Evolutionary conservation across 345 rosid genomes (phyloP).

Genomic region (Barbarea vulgaris): DNA sequence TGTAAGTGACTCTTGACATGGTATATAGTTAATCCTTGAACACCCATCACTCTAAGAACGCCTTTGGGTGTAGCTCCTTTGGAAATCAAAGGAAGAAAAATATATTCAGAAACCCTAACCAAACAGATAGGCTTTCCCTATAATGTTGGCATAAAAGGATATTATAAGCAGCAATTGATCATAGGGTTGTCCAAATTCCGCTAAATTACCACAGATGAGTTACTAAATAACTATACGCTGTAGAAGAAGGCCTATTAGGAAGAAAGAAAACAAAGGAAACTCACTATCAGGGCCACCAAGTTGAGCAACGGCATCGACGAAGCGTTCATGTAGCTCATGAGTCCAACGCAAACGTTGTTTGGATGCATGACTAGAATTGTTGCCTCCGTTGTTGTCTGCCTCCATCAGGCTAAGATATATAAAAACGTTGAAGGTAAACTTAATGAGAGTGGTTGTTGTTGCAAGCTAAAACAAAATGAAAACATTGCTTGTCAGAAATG

Average conservation of each 20-base stretch:
- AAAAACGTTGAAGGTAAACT: constrained; percentile 52
- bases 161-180: not conserved
- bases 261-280: constrained; percentile 39
- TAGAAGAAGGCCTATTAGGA: not conserved
- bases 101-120: constrained; percentile 5
- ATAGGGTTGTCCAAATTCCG: not conserved
- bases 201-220: not conserved
- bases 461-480: constrained; percentile 45
- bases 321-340: constrained; percentile 97
- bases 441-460: constrained; percentile 40
- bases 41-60: constrained; percentile 98
- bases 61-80: constrained; percentile 99
- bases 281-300: constrained; percentile 99
- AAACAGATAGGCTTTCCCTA: constrained; percentile 4
- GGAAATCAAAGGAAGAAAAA: constrained; percentile 11
- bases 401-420: constrained; percentile 72
- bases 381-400: constrained; percentile 63
- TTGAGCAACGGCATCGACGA: constrained; percentile 99
- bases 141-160: not conserved
- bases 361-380: constrained; percentile 80
- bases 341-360: constrained; percentile 99
- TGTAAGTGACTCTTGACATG: constrained; percentile 99
- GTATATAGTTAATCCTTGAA: constrained; percentile 93
- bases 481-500: constrained; percentile 51
- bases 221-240: not conserved